Evolutionary conservation across 164 flowering plant species (phyloP).

Genomic region (Annona squamosa): DNA sequence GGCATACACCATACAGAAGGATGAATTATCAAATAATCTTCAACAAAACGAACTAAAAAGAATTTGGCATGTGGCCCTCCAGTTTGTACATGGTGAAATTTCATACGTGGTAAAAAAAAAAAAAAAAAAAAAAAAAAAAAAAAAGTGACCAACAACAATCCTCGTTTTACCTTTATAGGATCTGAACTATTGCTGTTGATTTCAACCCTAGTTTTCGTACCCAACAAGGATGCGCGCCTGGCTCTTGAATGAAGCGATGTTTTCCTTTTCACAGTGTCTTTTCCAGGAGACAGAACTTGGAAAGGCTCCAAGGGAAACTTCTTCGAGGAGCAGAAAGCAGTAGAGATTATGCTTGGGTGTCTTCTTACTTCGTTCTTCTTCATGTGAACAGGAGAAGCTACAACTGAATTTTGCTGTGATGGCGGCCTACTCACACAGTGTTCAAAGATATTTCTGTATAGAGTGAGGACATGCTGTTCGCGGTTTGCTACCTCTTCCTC

Average conservation of each 20-base stretch:
- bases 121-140: not conserved
- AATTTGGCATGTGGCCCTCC: too few species aligned
- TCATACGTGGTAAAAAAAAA: not conserved
- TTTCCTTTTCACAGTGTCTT: constrained; percentile 40
- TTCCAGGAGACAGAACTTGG: constrained; percentile 43
- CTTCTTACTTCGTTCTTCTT: constrained; percentile 51
- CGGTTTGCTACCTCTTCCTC: constrained; percentile 87
- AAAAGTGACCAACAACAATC: not conserved
- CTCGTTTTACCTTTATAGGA: constrained; percentile 34
- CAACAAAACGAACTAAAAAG: not conserved
- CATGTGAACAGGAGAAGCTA: constrained; percentile 58
- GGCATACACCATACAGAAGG: not conserved
- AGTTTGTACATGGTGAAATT: not conserved
- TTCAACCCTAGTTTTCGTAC: constrained; percentile 26
- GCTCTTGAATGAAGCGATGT: constrained; percentile 30
- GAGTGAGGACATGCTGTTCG: constrained; percentile 80
- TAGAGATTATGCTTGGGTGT: constrained; percentile 75
- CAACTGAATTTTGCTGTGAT: constrained; percentile 55
- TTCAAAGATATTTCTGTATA: constrained; percentile 71
- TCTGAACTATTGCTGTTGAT: constrained; percentile 23
- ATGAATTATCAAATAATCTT: not conserved
- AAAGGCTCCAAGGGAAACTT: constrained; percentile 57
- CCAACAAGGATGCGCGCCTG: constrained; percentile 27
- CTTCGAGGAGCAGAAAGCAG: constrained; percentile 79
- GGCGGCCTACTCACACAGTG: constrained; percentile 48